phyloP scores from a whole-genome alignment of 2,329 filamentous ascomycete species.

The Fusarium tanahbumbuense region DNA sequence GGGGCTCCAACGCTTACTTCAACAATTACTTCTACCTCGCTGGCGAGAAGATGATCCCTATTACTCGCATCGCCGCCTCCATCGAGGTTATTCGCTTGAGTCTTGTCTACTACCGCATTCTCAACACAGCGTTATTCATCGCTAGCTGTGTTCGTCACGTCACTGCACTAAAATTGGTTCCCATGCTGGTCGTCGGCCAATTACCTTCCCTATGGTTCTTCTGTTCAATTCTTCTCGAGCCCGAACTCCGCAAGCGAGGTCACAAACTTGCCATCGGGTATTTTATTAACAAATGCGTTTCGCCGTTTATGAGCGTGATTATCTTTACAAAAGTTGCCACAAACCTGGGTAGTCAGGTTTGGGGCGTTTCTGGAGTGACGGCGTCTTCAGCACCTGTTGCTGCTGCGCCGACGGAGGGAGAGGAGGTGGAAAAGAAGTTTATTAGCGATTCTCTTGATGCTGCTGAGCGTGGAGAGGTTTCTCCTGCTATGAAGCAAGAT shows the following conservation, averaged over 20 bases:
- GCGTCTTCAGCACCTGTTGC: slow-evolving; percentile 29
- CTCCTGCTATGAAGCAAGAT: neutral
- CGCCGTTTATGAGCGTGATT: slow-evolving; percentile 37
- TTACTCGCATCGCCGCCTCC: slow-evolving; percentile 48
- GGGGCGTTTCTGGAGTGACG: slow-evolving; percentile 41
- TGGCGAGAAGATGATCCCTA: slow-evolving; percentile 54
- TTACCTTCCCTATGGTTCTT: slow-evolving; percentile 37
- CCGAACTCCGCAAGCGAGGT: slow-evolving; percentile 21
- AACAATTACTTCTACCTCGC: slow-evolving; percentile 52
- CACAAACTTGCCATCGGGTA: slow-evolving; percentile 38
- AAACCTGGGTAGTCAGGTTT: slow-evolving; percentile 37
- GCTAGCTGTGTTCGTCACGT: slow-evolving; percentile 9
- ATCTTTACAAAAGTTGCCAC: slow-evolving; percentile 44
- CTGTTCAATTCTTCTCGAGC: slow-evolving; percentile 31
- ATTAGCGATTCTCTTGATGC: slow-evolving; percentile 2
- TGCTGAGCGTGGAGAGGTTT: slow-evolving; percentile 24
- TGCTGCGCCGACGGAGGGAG: neutral
- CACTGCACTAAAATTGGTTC: slow-evolving; percentile 28
- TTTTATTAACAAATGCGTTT: slow-evolving; percentile 38
- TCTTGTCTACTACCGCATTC: slow-evolving; percentile 51
- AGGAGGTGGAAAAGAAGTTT: neutral
- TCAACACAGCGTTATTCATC: slow-evolving; percentile 50
- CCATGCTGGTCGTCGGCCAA: slow-evolving; percentile 36
- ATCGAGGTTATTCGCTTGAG: slow-evolving; percentile 49
- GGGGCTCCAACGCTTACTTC: slow-evolving; percentile 53